Evolutionary conservation across 2,329 filamentous ascomycete genomes (phyloP), one percentile per base, ranked within the genome.

Genomic region (Phialocephala sp.): DNA sequence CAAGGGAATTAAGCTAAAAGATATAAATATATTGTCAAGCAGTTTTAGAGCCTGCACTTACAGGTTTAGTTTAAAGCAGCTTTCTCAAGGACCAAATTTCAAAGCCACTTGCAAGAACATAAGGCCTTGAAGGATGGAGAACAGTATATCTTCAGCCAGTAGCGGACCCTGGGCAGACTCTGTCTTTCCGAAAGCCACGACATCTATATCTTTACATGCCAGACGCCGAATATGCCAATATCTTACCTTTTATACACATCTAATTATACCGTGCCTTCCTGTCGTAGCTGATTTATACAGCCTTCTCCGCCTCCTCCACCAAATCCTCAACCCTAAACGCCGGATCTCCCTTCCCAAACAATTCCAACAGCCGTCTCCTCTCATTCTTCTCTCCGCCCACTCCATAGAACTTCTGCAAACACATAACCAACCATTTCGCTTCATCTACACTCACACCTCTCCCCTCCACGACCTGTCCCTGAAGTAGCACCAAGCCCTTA

Each of bases 401-500:
- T 20, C 90, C 87, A 76, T 99, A 99, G 79, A 99, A 99, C 75
- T 93, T 89, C 82, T 99, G 95, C 80, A 99, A 81, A 72, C 93
- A 95, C 87, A 97, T 91, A 59, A 97, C 83, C 72, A 99, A 80
- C 90, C 92, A 97, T 79, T 89, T 89, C n/a, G 91, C 94, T 76
- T 97, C 91, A 61, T 93, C 87, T 0, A 92, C 85, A 69, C 83
- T 89, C 5, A 97, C 87, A 4, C 94, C 94, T 14, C 89, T 83
- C 36, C 90, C 89, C 66, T 93, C 88, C 62, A 91, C 83, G 15
- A 98, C 89, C 70, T 85, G 84, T 0, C 95, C 95, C 76, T 95
- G 91, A 83, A 97, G 90, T 68, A 99, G 81, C 15, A 97, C 93
- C 32, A 98, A 75, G 5, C 89, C 92, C 73, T 93, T 92, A 11